Evolutionary conservation across 257 asterid genomes (phyloP), one percentile per base, ranked within the genome.

Genomic region (Voacanga thouarsii): DNA sequence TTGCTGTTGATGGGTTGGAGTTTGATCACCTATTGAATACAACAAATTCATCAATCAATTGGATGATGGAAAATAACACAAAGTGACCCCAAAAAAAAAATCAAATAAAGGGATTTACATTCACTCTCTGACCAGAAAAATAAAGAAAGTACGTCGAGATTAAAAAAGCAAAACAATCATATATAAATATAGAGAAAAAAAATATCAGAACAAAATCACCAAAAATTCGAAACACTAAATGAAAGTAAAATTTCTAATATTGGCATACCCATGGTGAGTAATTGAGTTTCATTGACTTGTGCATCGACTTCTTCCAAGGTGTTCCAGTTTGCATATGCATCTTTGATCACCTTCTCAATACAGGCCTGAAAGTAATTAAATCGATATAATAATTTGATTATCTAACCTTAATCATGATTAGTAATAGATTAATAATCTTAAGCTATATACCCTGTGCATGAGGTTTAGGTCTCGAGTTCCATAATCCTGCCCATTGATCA

Each of bases 321-420:
- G 72, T 69, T 84, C 97, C 97, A 92, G 43, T 81, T 86, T 53
- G 56, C 71, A 75, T 85, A 86, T 28, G 97, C 97, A 28, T 86
- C 87, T 81, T 74, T 87, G 56, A 87, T 86, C 82, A 88, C 82
- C 80, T 78, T 85, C 72, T 83, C 80, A 21, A 87, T 74, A 68
- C 83, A 79, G 0, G 63, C 75, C 97, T 90, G 77, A 12, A 39
- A n/a, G n/a, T n/a, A n/a, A 55, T 24, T 61, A 63, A 63, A 47
- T 63, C 37, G 2, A 33, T 33, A 33, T 33, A 33, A 33, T 33
- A 33, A 33, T 33, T 33, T 33, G 37, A 33, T 7, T 23, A 1
- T 57, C 7, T 57, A 5, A 28, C 14, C 1, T 57, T 57, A 57
- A 59, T 6, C 3, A 11, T 28, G 30, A 73, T 30, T 26, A 1